Evolutionary conservation across 2,329 filamentous ascomycete species (phyloP).

Genomic region (Sclerotinia borealis): DNA sequence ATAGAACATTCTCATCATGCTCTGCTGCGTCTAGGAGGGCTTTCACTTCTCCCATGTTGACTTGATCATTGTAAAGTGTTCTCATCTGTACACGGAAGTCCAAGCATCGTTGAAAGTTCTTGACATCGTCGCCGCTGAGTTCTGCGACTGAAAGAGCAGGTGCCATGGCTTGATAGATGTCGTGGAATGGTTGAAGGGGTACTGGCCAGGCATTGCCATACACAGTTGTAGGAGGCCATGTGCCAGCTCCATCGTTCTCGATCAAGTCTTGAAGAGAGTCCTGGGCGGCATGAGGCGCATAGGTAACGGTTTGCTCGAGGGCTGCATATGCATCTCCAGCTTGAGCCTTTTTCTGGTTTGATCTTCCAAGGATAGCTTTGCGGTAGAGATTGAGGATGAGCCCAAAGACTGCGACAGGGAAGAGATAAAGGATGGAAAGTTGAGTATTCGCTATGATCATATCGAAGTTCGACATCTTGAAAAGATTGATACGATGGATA

Average conservation of each 20-base stretch:
- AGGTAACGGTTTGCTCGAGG: background rate
- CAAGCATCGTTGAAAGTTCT: constrained; percentile 21
- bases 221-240: constrained; percentile 23
- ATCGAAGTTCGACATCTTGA: background rate
- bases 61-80: constrained; percentile 5
- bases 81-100: constrained; percentile 9
- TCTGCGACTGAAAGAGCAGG: constrained; percentile 24
- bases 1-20: constrained; percentile 26
- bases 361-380: background rate
- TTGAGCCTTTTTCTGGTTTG: background rate
- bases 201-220: constrained; percentile 27
- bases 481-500: background rate
- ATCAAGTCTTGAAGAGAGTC: background rate
- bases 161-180: constrained; percentile 30
- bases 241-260: constrained; percentile 22
- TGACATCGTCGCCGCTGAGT: constrained; percentile 27
- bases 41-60: constrained; percentile 1
- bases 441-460: background rate
- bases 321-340: background rate
- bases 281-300: background rate
- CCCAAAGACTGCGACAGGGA: background rate
- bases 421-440: background rate
- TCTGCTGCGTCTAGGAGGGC: constrained; percentile 17
- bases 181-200: constrained; percentile 29
- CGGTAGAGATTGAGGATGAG: background rate